Base-by-base conservation (phyloP, 768 basidiomycete genomes). In the Leccinum boreale region DNA sequence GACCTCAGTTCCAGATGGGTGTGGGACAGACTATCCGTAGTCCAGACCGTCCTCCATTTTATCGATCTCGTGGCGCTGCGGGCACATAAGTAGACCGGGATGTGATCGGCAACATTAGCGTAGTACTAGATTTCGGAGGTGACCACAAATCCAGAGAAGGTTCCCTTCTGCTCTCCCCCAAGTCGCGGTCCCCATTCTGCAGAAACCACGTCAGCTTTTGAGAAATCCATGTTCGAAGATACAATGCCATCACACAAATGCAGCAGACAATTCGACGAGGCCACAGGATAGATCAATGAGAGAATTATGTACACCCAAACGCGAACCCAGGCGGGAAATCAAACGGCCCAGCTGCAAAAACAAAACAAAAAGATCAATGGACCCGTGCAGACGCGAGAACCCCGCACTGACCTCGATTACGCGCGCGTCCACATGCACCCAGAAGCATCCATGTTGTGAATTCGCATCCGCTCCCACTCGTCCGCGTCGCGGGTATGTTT, bases 291-390 rank as follows among this genome's bases (percentile, higher is more conserved):
- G 9, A 17, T 15, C 31, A 11, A 11, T 11, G 8, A 46, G 26
- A 11, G 1, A 14, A 28, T 11, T 53, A 35, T 10, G 17, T 0
- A 3, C 11, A 21, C 21, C 51, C 47, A 4, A 36, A 52, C 14
- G 36, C 21, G 21, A 55, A 47, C 3, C 51, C 51, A 1, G 53
- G 47, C 5, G 58, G 60, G 28, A 52, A 65, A 6, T 59, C 57
- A 28, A 62, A 65, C 17, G 60, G 55, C 4, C 60, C 58, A 15
- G 60, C 60, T 65, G 50, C 4, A 5, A 42, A 19, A 19, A 42
- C 0, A 33, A 33, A 33, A 33, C 0, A 42, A n/a, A 9, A 44
- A 10, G 5, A 6, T 45, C 11, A 23, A 21, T 21, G 3, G 2
- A 45, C 4, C 12, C 10, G 10, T 12, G 9, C 44, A 45, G 44